Evolutionary conservation across 2,329 filamentous ascomycete genomes (phyloP).

Genomic region (Camillea tinctor): DNA sequence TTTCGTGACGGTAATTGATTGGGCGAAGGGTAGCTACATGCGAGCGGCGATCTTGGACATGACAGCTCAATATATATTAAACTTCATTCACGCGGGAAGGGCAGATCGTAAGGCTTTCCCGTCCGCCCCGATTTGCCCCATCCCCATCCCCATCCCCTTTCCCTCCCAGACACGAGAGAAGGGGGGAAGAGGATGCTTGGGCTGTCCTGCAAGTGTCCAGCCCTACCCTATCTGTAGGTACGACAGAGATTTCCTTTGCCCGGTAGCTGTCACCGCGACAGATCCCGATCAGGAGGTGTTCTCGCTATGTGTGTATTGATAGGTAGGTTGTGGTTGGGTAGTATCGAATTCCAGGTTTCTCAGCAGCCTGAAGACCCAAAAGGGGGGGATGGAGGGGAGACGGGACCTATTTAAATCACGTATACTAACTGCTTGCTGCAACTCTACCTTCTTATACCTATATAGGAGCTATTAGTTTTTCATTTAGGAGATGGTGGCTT

Average conservation of each 20-base stretch:
- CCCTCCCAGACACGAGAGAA: not conserved
- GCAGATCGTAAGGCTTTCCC: slow-evolving; percentile 7
- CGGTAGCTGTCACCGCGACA: not conserved
- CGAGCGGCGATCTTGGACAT: slow-evolving; percentile 17
- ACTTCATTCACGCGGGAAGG: slow-evolving; percentile 9
- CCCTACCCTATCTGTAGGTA: not conserved
- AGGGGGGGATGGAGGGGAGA: no score
- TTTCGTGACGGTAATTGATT: slow-evolving; percentile 24
- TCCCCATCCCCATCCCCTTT: no score
- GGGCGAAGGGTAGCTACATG: slow-evolving; percentile 21
- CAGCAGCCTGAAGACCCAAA: not conserved
- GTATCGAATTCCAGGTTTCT: not conserved
- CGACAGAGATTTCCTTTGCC: not conserved
- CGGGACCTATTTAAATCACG: no score
- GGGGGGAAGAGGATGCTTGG: not conserved
- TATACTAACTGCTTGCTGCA: no score
- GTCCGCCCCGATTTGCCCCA: not conserved
- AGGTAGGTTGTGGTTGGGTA: not conserved
- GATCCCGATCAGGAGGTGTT: not conserved
- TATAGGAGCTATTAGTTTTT: no score
- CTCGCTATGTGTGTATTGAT: not conserved
- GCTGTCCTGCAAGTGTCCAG: not conserved
- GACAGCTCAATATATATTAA: slow-evolving; percentile 12
- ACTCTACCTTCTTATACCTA: no score
- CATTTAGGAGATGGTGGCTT: no score